phyloP scores from a whole-genome alignment of 2,329 filamentous ascomycete species.

The Phaeoacremonium minimum region DNA sequence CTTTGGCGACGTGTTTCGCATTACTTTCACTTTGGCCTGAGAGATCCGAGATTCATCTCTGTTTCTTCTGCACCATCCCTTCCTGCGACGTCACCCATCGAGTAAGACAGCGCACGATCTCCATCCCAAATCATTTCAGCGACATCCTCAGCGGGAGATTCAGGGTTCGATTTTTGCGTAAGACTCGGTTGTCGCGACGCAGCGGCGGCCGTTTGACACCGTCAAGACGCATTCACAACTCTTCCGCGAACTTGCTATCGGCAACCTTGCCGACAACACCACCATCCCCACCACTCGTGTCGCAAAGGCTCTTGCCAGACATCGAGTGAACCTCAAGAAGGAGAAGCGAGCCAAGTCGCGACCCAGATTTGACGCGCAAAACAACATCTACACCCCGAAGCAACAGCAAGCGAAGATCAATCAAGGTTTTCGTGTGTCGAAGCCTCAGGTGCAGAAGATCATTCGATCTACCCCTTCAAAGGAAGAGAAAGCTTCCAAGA shows the following conservation, averaged over 20 bases:
- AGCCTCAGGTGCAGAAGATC: not conserved
- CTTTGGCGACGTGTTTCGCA: constrained; percentile 4
- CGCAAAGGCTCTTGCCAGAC: constrained; percentile 6
- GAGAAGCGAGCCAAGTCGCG: constrained; percentile 17
- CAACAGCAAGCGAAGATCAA: constrained; percentile 1
- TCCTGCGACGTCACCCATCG: too few relatives aligned
- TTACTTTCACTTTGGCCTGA: not conserved
- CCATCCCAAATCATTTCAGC: not conserved
- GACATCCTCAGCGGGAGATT: not conserved
- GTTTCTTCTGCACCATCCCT: too few relatives aligned
- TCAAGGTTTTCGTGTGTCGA: not conserved
- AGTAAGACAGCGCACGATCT: too few relatives aligned
- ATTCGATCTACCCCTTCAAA: too few relatives aligned
- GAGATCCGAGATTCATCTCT: not conserved
- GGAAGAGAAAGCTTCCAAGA: not conserved
- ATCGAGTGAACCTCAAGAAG: constrained; percentile 15
- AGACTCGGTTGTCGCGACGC: constrained; percentile 11
- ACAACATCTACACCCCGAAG: constrained; percentile 8
- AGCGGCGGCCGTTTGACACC: constrained; percentile 26
- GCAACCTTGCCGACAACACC: constrained; percentile 30
- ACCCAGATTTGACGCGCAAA: constrained; percentile 4
- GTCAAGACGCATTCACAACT: constrained; percentile 70
- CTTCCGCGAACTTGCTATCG: constrained; percentile 54
- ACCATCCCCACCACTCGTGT: constrained; percentile 10
- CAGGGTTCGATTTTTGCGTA: not conserved